Evolutionary conservation across 2,329 filamentous ascomycete species (phyloP), one percentile per base, ranked within the genome.

Genomic region (Metarhizium brunneum): DNA sequence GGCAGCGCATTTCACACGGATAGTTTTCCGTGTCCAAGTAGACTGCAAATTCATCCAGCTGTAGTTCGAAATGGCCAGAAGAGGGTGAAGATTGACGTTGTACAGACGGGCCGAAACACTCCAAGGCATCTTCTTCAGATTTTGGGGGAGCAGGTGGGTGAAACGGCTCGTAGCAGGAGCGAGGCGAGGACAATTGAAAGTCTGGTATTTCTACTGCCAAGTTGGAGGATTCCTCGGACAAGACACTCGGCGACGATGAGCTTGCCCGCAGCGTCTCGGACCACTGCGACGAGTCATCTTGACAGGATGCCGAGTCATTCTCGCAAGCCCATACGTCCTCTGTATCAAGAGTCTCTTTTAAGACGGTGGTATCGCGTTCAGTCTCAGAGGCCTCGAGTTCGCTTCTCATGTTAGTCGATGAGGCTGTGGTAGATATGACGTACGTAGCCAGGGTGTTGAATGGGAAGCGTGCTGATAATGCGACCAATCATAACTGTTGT

Each of bases 31-130:
- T 59, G 49, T 76, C 63, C 29, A 75, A 66, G 62, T 87, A 88
- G 1, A 87, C 69, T 2, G 73, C 73, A 62, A 88, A 88, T 2
- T 81, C 66, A 10, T 83, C 70, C 0, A 88, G 68, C 4, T 78
- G 69, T 13, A 85, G 73, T 51, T 83, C 80, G 6, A 73, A 57
- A 20, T 70, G 75, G 2, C 66, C 67, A 0, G 16, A 18, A 20
- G 4, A 11, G 45, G 25, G 20, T 2, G 50, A 11, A 30, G 42
- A 45, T 20, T 38, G 43, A 32, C 29, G 35, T 32, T 20, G 49
- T 2, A 6, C 40, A 4, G 18, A 20, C 18, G 29, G 18, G 25
- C 18, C 3, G 47, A 51, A 57, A 7, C 16, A 47, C 66, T 63
- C 7, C 20, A 54, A 25, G 3, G 55, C 40, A 10, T 51, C 48